Conservation (phyloP, 495 filamentous ascomycete species). For the Talaromyces liani region DNA sequence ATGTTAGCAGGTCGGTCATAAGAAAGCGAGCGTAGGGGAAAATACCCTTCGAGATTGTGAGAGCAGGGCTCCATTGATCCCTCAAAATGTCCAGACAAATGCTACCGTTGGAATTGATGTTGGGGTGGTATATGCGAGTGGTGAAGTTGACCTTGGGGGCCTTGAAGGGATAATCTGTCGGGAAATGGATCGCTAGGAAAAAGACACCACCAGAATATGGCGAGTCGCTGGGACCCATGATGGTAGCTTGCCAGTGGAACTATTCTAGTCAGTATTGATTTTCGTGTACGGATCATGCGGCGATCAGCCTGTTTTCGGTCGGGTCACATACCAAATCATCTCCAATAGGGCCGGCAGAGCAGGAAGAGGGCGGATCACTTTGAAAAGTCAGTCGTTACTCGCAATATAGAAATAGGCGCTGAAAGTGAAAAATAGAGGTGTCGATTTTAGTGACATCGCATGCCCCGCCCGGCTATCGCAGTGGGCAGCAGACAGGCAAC, state of each 20-base stretch:
- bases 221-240: constrained; percentile 96
- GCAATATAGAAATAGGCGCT: not conserved
- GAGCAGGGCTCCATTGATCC: constrained; percentile 97
- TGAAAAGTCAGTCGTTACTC: constrained; percentile 9
- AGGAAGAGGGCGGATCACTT: constrained; percentile 97
- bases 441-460: constrained; percentile 8
- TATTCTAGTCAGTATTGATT: constrained; percentile 27
- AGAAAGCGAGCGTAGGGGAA: not conserved
- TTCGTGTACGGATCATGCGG: not conserved
- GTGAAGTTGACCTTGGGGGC: constrained; percentile 99
- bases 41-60: constrained; percentile 97
- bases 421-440: not conserved
- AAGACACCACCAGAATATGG: constrained; percentile 97
- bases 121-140: constrained; percentile 98
- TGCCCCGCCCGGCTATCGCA: constrained; percentile 22
- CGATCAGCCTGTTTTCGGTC: not conserved
- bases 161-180: constrained; percentile 99
- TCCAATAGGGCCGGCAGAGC: constrained; percentile 91
- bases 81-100: constrained; percentile 97
- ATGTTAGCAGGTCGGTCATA: constrained; percentile 9
- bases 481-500: constrained; percentile 13
- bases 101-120: constrained; percentile 99
- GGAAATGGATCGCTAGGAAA: constrained; percentile 97
- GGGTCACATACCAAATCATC: constrained; percentile 78
- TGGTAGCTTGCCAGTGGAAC: constrained; percentile 99